Conservation (phyloP, 2,329 filamentous ascomycete species). For the Aureobasidium melanogenum region DNA sequence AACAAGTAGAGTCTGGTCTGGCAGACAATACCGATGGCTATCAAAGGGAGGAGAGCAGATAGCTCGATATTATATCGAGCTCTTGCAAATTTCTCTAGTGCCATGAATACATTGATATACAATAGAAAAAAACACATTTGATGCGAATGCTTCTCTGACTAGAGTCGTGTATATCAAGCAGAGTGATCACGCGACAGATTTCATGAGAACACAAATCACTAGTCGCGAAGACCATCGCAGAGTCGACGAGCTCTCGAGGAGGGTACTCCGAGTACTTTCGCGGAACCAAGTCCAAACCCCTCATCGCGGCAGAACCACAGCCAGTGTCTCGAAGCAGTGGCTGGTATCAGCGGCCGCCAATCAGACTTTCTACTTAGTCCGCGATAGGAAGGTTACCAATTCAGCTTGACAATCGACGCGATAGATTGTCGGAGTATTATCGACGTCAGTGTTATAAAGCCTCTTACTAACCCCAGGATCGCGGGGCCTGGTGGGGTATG, state of each 20-base stretch:
- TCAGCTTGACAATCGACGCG: neutral
- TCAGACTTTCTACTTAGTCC: neutral
- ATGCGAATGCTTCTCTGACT: too few relatives aligned
- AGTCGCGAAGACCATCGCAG: neutral
- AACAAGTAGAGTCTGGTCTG: slow-evolving; percentile 30
- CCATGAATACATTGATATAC: too few relatives aligned
- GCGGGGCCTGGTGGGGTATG: neutral
- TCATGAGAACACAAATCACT: neutral
- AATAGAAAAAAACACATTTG: too few relatives aligned
- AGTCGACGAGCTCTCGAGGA: too few relatives aligned
- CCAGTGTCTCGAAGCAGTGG: neutral
- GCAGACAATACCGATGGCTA: slow-evolving; percentile 17
- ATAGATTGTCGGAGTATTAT: neutral
- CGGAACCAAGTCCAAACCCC: neutral
- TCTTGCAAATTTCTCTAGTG: too few relatives aligned
- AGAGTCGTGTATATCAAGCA: neutral
- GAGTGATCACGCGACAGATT: neutral
- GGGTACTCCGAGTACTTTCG: too few relatives aligned
- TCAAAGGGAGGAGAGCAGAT: slow-evolving; percentile 10
- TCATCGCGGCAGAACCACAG: neutral
- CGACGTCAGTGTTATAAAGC: slow-evolving; percentile 10
- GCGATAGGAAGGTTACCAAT: neutral
- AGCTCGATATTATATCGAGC: neutral
- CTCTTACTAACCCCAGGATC: neutral
- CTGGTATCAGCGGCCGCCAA: neutral